Percentiles rank a stretch among this genome's conserved stretches.
Evolutionary conservation across 352 stramenopile genomes (phyloP).

Genomic region (Phytophthora sansomeana): DNA sequence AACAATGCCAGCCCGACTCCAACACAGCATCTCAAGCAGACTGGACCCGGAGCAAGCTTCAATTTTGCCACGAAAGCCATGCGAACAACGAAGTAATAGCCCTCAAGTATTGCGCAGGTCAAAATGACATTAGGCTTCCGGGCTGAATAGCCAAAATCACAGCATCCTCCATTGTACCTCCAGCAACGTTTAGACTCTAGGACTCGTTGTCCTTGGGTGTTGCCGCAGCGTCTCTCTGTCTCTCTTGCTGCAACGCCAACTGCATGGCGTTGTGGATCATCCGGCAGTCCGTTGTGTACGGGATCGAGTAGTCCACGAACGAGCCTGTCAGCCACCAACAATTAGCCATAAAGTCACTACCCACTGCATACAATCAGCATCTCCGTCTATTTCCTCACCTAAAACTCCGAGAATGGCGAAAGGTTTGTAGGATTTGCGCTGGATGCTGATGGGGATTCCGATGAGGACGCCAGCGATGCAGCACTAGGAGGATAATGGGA

Average conservation of each 20-base stretch:
- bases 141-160: not conserved
- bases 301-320: conserved; percentile 87
- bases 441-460: conserved; percentile 86
- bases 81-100: no score
- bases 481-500: no score
- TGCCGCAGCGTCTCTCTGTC: conserved; percentile 42
- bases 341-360: conserved; percentile 5
- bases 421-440: conserved; percentile 82
- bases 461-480: conserved; percentile 84
- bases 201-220: not conserved
- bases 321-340: conserved; percentile 50
- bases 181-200: not conserved
- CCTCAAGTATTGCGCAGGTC: no score
- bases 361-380: not conserved
- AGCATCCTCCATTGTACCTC: not conserved
- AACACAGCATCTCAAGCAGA: no score
- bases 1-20: no score
- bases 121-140: not conserved
- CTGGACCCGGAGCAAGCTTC: no score
- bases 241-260: conserved; percentile 71
- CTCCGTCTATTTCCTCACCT: conserved; percentile 38
- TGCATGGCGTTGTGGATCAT: conserved; percentile 85
- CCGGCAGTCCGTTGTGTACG: conserved; percentile 83
- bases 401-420: conserved; percentile 83
- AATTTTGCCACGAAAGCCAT: no score